These are phyloP conservation scores for Tetradesmus lagerheimii DNA, from an alignment of 139 green algal species.

Conservation along the genomic window DNA sequence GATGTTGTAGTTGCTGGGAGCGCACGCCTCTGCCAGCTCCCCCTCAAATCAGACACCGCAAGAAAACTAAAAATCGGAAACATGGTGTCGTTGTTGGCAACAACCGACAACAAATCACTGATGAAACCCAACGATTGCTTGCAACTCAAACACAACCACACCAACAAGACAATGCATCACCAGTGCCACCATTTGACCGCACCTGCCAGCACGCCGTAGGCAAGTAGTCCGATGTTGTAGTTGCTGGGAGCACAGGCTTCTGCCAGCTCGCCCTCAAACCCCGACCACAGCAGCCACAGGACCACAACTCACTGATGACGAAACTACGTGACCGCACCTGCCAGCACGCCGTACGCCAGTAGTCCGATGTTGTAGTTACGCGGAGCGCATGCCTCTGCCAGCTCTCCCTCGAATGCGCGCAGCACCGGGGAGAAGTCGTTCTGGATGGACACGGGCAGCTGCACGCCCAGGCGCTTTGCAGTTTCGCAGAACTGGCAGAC, in stretches of 20 bases:
- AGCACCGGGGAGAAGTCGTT: constrained; percentile 51
- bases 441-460: constrained; percentile 77
- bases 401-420: constrained; percentile 60
- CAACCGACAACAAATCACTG: too few relatives aligned
- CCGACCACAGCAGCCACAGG: too few relatives aligned
- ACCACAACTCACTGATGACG: too few relatives aligned
- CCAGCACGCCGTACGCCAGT: constrained; percentile 55
- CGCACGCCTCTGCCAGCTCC: constrained; percentile 67
- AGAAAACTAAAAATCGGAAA: too few relatives aligned
- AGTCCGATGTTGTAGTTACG: constrained; percentile 76
- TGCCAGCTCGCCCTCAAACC: constrained; percentile 62
- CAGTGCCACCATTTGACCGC: too few relatives aligned
- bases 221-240: constrained; percentile 62
- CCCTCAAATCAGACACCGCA: too few relatives aligned
- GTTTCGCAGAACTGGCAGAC: constrained; percentile 72
- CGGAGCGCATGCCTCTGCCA: constrained; percentile 74
- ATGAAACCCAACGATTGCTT: too few relatives aligned
- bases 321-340: neutral
- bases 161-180: too few relatives aligned
- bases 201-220: constrained; percentile 56
- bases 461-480: constrained; percentile 72
- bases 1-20: constrained; percentile 56
- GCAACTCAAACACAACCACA: too few relatives aligned
- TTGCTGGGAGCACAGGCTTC: constrained; percentile 68
- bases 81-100: too few relatives aligned